Percentiles rank a stretch among this genome's conserved stretches.
These are phyloP conservation scores for Ganoderma multipileum DNA, from an alignment of 1,284 basidiomycete genomes.

Conservation along the genomic window DNA sequence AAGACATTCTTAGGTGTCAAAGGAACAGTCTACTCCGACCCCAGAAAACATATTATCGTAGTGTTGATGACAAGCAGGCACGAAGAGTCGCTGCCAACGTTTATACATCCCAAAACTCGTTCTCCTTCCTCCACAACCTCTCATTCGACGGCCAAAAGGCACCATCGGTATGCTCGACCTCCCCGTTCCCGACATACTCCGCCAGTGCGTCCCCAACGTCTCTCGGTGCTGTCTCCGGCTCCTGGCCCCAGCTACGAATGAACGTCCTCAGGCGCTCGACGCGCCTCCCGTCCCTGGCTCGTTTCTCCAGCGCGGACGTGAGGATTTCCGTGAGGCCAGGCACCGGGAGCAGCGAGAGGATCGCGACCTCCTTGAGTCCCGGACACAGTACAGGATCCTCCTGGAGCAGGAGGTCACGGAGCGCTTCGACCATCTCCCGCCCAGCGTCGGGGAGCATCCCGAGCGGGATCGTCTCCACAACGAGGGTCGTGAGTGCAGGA, in stretches of 20 bases:
- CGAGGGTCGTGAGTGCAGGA: too few species aligned
- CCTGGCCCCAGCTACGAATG: neutral
- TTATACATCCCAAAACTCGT: neutral
- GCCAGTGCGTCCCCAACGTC: neutral
- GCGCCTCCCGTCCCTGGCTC: neutral
- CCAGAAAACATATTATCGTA: too few species aligned
- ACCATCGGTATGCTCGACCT: neutral
- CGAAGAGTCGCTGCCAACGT: too few species aligned
- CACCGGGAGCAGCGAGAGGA: neutral
- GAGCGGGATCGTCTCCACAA: too few species aligned
- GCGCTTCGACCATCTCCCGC: neutral
- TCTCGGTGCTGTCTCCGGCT: neutral
- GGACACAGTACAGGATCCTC: neutral
- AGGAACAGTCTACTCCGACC: too few species aligned
- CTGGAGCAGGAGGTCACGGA: slow-evolving; percentile 3
- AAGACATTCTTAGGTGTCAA: too few species aligned
- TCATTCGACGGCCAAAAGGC: neutral
- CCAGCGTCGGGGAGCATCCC: neutral
- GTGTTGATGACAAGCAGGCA: too few species aligned
- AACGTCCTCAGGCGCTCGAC: neutral
- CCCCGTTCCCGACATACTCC: neutral
- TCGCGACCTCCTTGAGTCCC: neutral
- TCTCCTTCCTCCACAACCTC: neutral
- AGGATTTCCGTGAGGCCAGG: neutral
- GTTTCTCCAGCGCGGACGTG: neutral